Conservation (phyloP, 768 basidiomycete species). For the Russula vinacea region DNA sequence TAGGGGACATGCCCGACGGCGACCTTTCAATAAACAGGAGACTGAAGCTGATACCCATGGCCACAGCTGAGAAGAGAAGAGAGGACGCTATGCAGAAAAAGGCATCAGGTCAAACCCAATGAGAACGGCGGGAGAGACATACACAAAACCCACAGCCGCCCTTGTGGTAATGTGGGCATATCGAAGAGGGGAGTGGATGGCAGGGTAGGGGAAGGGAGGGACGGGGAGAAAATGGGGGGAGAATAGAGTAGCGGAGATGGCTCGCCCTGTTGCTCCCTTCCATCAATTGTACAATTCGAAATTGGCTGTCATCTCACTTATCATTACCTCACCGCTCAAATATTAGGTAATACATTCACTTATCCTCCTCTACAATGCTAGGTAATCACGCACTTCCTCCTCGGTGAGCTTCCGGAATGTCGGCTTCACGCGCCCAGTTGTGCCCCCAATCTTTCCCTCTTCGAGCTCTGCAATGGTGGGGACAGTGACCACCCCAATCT, state of each 20-base stretch:
- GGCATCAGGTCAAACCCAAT: not conserved
- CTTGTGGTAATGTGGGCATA: slow-evolving; percentile 24
- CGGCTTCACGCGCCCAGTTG: slow-evolving; percentile 69
- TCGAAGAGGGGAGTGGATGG: not conserved
- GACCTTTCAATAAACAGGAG: not conserved
- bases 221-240: not conserved
- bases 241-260: not conserved
- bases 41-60: slow-evolving; percentile 15
- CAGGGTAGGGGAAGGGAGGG: not conserved
- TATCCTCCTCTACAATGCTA: slow-evolving; percentile 61
- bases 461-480: slow-evolving; percentile 69
- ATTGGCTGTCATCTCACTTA: too few species aligned
- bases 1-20: too few species aligned
- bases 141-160: slow-evolving; percentile 18
- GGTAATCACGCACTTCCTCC: slow-evolving; percentile 95
- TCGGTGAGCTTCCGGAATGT: slow-evolving; percentile 95
- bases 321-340: not conserved
- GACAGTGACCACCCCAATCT: slow-evolving; percentile 94
- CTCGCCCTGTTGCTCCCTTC: too few species aligned
- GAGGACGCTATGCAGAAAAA: slow-evolving; percentile 13
- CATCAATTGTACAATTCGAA: too few species aligned
- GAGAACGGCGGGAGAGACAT: not conserved
- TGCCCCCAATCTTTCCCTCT: slow-evolving; percentile 65
- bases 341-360: not conserved
- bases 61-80: slow-evolving; percentile 13